Percentiles rank a stretch among this genome's conserved stretches.
phyloP scores from a whole-genome alignment of 495 filamentous ascomycete species.

The Sphaerosporella brunnea region DNA sequence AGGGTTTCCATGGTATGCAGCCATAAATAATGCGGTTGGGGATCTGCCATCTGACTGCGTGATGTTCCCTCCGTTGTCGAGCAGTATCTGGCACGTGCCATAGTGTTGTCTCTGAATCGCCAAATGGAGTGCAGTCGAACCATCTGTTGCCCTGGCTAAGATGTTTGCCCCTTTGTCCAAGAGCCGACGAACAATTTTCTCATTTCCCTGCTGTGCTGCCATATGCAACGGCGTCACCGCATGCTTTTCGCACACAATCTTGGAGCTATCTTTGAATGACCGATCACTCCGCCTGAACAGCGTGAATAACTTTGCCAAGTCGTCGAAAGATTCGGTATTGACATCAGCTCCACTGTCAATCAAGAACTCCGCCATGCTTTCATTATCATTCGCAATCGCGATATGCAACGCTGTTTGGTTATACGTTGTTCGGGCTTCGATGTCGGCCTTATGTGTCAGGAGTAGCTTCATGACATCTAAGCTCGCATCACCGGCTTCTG shows the following conservation, averaged over 20 bases:
- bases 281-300: background rate
- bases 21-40: background rate
- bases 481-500: no score
- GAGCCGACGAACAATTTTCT: background rate
- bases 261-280: background rate
- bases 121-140: background rate
- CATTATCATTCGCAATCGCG: background rate
- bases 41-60: background rate
- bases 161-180: background rate
- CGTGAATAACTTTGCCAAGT: background rate
- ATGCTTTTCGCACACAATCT: background rate
- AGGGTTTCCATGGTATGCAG: background rate
- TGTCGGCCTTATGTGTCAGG: background rate
- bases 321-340: background rate
- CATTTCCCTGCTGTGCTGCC: background rate
- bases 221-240: background rate
- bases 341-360: background rate
- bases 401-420: background rate
- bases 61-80: background rate
- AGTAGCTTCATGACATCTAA: no score
- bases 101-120: background rate
- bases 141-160: background rate
- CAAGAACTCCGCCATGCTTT: background rate
- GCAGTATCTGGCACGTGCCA: background rate
- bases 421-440: background rate